Percentiles rank a stretch among this genome's conserved stretches.
phyloP scores from a whole-genome alignment of 2,329 filamentous ascomycete genomes.

The Pestalotiopsis sp. region DNA sequence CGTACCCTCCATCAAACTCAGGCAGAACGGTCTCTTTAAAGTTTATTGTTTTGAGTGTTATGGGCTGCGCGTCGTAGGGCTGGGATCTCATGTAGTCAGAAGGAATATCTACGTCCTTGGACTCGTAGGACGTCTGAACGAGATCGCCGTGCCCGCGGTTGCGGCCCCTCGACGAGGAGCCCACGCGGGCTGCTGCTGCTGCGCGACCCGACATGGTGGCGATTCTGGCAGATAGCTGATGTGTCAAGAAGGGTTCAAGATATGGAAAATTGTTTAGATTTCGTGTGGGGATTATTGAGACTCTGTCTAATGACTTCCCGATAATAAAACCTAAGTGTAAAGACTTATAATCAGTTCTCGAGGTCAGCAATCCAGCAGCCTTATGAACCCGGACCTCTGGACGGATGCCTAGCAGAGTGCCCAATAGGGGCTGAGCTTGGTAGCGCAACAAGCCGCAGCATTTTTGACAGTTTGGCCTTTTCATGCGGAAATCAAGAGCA shows the following conservation, averaged over 20 bases:
- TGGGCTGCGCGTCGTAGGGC: slow-evolving; percentile 44
- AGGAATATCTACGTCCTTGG: slow-evolving; percentile 42
- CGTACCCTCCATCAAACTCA: slow-evolving; percentile 57
- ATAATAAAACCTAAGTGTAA: not conserved
- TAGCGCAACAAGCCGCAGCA: not conserved
- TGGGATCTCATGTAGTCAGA: slow-evolving; percentile 48
- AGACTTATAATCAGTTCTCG: not conserved
- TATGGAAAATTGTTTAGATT: not conserved
- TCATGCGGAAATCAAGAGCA: not conserved
- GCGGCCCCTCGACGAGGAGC: not conserved
- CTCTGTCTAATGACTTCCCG: not conserved
- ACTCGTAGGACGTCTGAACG: slow-evolving; percentile 34
- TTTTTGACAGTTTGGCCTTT: not conserved
- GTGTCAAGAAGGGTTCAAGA: not conserved
- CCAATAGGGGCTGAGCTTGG: slow-evolving; percentile 11
- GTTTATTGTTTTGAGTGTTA: slow-evolving; percentile 54
- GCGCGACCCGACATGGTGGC: not conserved
- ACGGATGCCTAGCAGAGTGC: slow-evolving; percentile 6
- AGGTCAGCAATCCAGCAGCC: not conserved
- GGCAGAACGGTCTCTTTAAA: slow-evolving; percentile 54
- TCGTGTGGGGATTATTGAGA: not conserved
- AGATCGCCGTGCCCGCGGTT: slow-evolving; percentile 15
- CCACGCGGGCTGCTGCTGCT: not conserved
- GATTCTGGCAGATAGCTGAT: not conserved
- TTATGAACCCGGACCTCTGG: not conserved